Evolutionary conservation across 148 eudicot species (phyloP), one percentile per base, ranked within the genome.

Genomic region (Suaeda aralocaspica): DNA sequence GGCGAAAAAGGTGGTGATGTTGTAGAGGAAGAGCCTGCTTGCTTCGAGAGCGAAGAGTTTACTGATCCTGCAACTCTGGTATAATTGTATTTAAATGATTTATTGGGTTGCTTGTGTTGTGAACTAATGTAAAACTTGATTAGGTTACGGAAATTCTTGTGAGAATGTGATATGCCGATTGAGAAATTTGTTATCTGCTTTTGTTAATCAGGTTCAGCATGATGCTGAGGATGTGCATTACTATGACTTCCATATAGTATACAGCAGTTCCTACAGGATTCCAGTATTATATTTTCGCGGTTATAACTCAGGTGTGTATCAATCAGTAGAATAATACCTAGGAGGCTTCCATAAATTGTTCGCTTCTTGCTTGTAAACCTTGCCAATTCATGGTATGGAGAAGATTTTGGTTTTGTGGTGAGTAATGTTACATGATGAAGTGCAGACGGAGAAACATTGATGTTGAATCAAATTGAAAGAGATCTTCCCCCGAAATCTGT

Each of bases 271-370:
- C 44, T 95, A 87, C 79, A 89, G 74, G 77, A 96, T 95, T 63
- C 99, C 97, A 0, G 84, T 88, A 81, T 82, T 95, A 42, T 89
- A 89, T 76, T 91, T 95, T 55, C 97, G 90, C 63, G 96, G 84
- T 65, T 86, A 88, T 79, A 24, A 64, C 74, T 76, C 68, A 75
- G 93, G 99, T 86, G 83, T 36, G 85, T 76, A 34, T 48, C 46
- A 31, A n/a, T 36, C 10, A 19, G 36, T 61, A 24, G 30, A 50
- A 68, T 16, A 14, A 34, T 30, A 6, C 53, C 12, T 66, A 57
- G 44, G 46, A 31, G 1, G 7, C 24, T 13, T 1, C 5, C 8
- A 8, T 36, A 36, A 36, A 36, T 2, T 26, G 22, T 59, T 33
- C n/a, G 18, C 13, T 44, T 50, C 6, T 25, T 19, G 53, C 16